Conservation (phyloP, 306 rosid genomes). For the Gynostemma pentaphyllum region DNA sequence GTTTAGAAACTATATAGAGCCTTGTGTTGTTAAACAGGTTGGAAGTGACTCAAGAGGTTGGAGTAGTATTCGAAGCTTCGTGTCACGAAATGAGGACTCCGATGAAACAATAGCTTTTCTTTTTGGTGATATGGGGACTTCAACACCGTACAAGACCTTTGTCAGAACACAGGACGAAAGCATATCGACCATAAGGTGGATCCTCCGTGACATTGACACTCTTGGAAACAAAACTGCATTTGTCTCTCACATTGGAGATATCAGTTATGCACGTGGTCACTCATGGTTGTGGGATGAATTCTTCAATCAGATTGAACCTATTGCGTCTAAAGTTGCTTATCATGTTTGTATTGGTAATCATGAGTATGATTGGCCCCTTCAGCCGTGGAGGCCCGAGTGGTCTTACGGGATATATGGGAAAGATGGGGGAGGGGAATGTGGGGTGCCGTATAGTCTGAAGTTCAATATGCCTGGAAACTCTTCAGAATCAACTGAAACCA, state of each 20-base stretch:
- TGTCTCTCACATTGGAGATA: constrained; percentile 85
- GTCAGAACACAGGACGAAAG: constrained; percentile 76
- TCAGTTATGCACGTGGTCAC: constrained; percentile 90
- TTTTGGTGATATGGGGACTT: constrained; percentile 89
- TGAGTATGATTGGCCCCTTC: constrained; percentile 77
- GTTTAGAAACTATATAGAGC: background rate
- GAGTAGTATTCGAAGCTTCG: constrained; percentile 57
- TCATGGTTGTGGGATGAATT: constrained; percentile 88
- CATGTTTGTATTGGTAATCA: constrained; percentile 95
- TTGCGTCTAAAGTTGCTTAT: constrained; percentile 65
- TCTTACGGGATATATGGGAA: constrained; percentile 38
- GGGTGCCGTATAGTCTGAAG: constrained; percentile 78
- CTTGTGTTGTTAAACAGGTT: constrained; percentile 30
- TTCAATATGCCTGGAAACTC: constrained; percentile 94
- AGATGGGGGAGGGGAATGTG: constrained; percentile 98
- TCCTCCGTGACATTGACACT: constrained; percentile 76
- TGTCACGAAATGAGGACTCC: constrained; percentile 50
- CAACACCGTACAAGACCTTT: constrained; percentile 62
- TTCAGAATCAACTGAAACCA: constrained; percentile 61
- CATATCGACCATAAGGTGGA: constrained; percentile 73
- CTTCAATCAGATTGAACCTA: constrained; percentile 60
- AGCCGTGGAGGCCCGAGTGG: constrained; percentile 87
- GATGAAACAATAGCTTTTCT: constrained; percentile 74
- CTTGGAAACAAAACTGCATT: constrained; percentile 76
- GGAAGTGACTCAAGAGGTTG: constrained; percentile 77